Percentiles rank a stretch among this genome's conserved stretches.
Conservation (phyloP, 352 stramenopile species). For the Pelagophyceae sp. region DNA sequence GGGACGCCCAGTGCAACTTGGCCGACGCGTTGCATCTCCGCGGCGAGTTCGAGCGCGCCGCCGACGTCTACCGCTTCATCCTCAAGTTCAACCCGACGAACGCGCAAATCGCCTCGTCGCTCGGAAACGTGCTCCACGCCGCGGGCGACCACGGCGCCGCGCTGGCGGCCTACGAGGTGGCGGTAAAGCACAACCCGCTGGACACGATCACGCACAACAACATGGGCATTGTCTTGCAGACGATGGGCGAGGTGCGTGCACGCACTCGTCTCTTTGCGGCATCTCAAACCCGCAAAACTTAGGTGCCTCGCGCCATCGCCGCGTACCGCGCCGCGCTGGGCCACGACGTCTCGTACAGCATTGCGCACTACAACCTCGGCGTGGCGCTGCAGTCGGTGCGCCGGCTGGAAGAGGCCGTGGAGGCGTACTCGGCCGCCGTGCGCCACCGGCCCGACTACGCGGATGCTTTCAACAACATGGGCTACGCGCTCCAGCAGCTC, state of each 20-base stretch:
- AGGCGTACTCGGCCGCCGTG: neutral
- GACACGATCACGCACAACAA: conserved; percentile 14
- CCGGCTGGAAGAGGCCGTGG: neutral
- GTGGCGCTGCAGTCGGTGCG: conserved; percentile 1
- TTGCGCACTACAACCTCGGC: conserved; percentile 13
- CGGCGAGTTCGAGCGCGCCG: neutral
- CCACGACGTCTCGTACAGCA: neutral
- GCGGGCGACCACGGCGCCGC: neutral
- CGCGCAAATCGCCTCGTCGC: conserved; percentile 2
- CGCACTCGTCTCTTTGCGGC: too few species aligned
- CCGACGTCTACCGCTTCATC: conserved; percentile 9
- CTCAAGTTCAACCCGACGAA: conserved; percentile 11
- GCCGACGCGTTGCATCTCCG: conserved; percentile 2
- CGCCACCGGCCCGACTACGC: neutral
- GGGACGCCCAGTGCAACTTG: conserved; percentile 16
- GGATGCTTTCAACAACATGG: conserved; percentile 13
- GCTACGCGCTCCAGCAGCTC: neutral
- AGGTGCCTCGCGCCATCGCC: neutral
- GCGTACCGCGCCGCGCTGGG: neutral
- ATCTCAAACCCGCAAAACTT: too few species aligned
- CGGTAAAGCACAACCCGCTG: neutral
- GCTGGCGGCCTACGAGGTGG: neutral
- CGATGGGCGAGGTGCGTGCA: neutral
- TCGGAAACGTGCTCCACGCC: conserved; percentile 10
- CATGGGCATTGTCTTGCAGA: conserved; percentile 12